Conservation (phyloP, 192 early-diverging fungal genomes). For the Obelidium mucronatum region DNA sequence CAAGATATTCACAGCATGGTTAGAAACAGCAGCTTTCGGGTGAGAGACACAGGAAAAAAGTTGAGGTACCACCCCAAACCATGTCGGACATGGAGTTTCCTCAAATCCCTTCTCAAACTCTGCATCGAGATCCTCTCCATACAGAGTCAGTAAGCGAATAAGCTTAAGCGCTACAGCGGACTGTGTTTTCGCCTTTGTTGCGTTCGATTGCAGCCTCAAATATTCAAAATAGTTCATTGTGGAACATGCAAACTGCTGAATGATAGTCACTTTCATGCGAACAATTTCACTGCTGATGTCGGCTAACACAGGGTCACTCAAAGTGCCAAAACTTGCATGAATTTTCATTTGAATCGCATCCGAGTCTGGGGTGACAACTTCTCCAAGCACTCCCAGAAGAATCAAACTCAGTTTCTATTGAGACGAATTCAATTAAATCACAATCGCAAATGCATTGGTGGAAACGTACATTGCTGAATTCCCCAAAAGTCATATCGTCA, state of each 20-base stretch:
- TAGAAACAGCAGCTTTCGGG: constrained; percentile 61
- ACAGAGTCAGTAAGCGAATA: constrained; percentile 67
- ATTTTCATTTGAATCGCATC: too few relatives aligned
- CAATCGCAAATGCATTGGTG: too few relatives aligned
- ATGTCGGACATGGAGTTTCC: constrained; percentile 45
- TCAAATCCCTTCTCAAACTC: constrained; percentile 42
- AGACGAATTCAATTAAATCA: too few relatives aligned
- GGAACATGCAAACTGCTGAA: neutral
- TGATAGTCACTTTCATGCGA: neutral
- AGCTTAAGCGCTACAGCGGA: neutral
- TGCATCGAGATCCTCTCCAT: constrained; percentile 59
- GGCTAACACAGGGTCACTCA: neutral
- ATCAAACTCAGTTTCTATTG: too few relatives aligned
- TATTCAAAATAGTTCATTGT: neutral
- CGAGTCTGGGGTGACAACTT: too few relatives aligned
- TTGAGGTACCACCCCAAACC: constrained; percentile 78
- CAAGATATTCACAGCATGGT: constrained; percentile 60
- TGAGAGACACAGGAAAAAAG: constrained; percentile 77
- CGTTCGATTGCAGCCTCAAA: neutral
- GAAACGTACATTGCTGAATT: neutral
- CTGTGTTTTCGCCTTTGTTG: neutral
- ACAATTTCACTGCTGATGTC: neutral
- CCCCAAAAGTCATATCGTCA: neutral
- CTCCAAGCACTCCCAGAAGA: too few relatives aligned
- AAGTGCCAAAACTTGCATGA: too few relatives aligned